A percentile compares a stretch with the other conserved stretches of the same genome.
Conservation (phyloP, 805 yeast species). For the Lachancea sp. region DNA sequence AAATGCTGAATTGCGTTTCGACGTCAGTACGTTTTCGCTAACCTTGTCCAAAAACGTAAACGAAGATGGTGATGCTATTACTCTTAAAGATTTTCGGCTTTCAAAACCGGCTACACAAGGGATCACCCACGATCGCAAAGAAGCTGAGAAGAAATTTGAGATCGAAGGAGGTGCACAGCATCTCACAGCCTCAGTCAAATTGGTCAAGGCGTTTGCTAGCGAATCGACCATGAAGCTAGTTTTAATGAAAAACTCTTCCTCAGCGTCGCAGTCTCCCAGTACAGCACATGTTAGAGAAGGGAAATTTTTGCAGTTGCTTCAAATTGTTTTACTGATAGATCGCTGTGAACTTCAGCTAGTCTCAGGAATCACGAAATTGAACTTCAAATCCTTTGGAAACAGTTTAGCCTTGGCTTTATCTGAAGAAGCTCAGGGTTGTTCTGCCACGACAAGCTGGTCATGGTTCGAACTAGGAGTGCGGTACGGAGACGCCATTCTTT, state of each 20-base stretch:
- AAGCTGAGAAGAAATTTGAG: neutral
- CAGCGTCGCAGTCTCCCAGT: neutral
- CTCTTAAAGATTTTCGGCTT: slow-evolving; percentile 2
- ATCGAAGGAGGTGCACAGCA: neutral
- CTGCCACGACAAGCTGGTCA: neutral
- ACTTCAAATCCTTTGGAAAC: slow-evolving; percentile 5
- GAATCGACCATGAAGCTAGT: neutral
- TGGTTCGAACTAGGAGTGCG: slow-evolving; percentile 5
- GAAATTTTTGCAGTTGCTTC: neutral
- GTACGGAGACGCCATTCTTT: neutral
- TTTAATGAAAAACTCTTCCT: neutral
- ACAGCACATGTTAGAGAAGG: too few species aligned
- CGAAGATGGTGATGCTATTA: slow-evolving; percentile 7
- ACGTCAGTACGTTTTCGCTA: slow-evolving; percentile 64
- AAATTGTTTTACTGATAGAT: slow-evolving; percentile 1
- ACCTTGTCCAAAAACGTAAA: slow-evolving; percentile 7
- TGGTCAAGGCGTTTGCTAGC: neutral
- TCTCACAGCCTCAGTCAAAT: neutral
- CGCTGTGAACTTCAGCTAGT: slow-evolving; percentile 4
- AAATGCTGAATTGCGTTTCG: slow-evolving; percentile 63
- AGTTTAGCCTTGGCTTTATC: neutral
- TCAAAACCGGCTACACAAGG: neutral
- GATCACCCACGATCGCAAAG: neutral
- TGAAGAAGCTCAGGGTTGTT: neutral
- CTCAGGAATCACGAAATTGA: neutral